A percentile compares a stretch with the other conserved stretches of the same genome.
These are phyloP conservation scores for Dendrostoma leiphaemia DNA, from an alignment of 2,329 filamentous ascomycete genomes.

Conservation along the genomic window DNA sequence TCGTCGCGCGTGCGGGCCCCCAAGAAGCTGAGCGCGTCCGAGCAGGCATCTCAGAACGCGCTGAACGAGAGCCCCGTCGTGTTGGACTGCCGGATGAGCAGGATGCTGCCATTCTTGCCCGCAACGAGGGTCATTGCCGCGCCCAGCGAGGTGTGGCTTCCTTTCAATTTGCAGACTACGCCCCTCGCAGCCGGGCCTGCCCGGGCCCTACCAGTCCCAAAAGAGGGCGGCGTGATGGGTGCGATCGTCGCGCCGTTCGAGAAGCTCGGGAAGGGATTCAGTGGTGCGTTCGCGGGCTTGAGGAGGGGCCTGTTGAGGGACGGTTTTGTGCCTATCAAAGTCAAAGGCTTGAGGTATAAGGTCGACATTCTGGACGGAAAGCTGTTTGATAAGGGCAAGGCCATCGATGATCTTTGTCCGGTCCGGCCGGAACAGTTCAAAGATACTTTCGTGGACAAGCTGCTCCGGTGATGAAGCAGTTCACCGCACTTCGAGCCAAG, in stretches of 20 bases:
- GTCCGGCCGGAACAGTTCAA: conserved; percentile 12
- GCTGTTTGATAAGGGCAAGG: conserved; percentile 57
- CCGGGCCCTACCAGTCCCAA: neutral
- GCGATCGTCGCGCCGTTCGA: conserved; percentile 56
- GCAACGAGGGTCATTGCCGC: conserved; percentile 40
- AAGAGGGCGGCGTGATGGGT: neutral
- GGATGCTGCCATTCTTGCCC: conserved; percentile 47
- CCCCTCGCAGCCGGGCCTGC: conserved; percentile 28
- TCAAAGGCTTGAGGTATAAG: conserved; percentile 51
- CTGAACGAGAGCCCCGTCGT: conserved; percentile 33
- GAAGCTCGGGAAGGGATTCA: conserved; percentile 41
- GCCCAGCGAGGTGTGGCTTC: conserved; percentile 36
- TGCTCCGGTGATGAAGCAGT: neutral
- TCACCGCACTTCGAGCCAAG: no score
- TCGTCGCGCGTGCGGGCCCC: neutral
- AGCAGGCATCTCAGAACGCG: conserved; percentile 6
- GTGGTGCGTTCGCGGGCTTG: conserved; percentile 42
- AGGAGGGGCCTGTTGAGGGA: conserved; percentile 53
- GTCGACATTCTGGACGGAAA: conserved; percentile 57
- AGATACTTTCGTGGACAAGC: neutral
- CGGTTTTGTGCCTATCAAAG: conserved; percentile 51
- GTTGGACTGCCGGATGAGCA: conserved; percentile 52
- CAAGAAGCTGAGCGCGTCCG: neutral
- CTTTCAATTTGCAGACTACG: conserved; percentile 22
- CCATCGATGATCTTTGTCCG: conserved; percentile 53